phyloP scores from a whole-genome alignment of 108 stramenopile genomes.

The Skeletonema potamos region DNA sequence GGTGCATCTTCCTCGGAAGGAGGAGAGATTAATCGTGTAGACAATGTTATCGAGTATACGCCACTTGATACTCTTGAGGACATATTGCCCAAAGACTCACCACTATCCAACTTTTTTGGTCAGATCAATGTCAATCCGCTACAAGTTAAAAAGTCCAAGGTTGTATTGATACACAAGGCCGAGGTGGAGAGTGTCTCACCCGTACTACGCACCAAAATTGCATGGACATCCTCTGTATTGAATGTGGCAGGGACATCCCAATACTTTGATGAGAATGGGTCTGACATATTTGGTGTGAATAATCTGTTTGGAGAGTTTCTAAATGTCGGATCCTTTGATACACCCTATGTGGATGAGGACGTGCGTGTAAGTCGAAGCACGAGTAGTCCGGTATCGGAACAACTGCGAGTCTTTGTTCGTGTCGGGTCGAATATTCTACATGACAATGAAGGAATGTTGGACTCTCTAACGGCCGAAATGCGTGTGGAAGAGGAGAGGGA shows the following conservation, averaged over 20 bases:
- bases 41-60: constrained; percentile 67
- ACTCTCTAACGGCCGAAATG: constrained; percentile 16
- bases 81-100: constrained; percentile 21
- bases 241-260: constrained; percentile 73
- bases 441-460: constrained; percentile 23
- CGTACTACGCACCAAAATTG: constrained; percentile 56
- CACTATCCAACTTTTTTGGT: constrained; percentile 36
- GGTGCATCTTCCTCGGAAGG: neutral
- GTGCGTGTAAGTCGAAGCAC: constrained; percentile 68
- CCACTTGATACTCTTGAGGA: constrained; percentile 49
- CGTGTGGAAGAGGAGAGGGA: constrained; percentile 27
- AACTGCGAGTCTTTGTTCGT: constrained; percentile 71
- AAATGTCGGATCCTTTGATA: constrained; percentile 68
- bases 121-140: constrained; percentile 71
- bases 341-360: constrained; percentile 69
- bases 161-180: constrained; percentile 75
- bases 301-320: constrained; percentile 60
- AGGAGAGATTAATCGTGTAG: constrained; percentile 49
- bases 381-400: constrained; percentile 60
- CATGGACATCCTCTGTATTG: constrained; percentile 49
- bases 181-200: constrained; percentile 54
- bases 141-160: constrained; percentile 56
- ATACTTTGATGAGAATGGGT: constrained; percentile 60
- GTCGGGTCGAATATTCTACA: constrained; percentile 12
- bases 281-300: constrained; percentile 70